Base-by-base conservation (phyloP, 73 alveolate species). In the Blepharisma japonicum region DNA sequence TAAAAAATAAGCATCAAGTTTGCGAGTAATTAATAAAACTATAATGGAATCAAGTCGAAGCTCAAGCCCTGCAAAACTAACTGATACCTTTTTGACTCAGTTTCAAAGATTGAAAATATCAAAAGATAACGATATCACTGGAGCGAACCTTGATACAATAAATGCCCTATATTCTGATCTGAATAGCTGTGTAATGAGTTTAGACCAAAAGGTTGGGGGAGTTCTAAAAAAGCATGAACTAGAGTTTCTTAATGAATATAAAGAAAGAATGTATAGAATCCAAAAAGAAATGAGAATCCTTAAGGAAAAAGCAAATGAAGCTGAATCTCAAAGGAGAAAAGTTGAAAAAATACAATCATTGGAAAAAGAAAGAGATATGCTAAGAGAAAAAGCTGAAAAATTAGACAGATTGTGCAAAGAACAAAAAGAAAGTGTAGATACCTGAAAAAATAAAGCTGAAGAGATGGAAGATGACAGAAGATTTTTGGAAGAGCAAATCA, bases 211-310 rank as follows among this genome's bases (percentile, higher is more conserved):
- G 23, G 74, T 61, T 61, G 74, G 74, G 18, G 74, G 46, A 25
- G 74, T 61, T n/a, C 74, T 61, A 5, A 61, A 61, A 61, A n/a
- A 61, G 23, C 74, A 61, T 61, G 74, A 61, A 61, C 14, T 18
- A 39, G 74, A 61, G 49, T 61, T n/a, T 61, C 47, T 61, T 1
- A 25, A 61, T n/a, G 23, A 61, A 4, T 61, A 61, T 39, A 14
- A 25, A 14, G 38, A 14, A 2, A 61, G 23, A 25, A 61, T 61
- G 74, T 61, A 61, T 5, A 39, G 47, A 14, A 61, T 61, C 14
- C 74, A 61, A 61, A 61, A 61, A 61, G 74, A 61, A 61, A 61
- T 61, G 47, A n/a, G 74, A 61, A n/a, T 20, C 18, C 46, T 61
- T 18, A 61, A 25, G 74, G 74, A 61, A 8, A 61, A 25, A 25